These are phyloP conservation scores for Linaria vulgaris DNA, from an alignment of 257 asterid species.

Conservation along the genomic window DNA sequence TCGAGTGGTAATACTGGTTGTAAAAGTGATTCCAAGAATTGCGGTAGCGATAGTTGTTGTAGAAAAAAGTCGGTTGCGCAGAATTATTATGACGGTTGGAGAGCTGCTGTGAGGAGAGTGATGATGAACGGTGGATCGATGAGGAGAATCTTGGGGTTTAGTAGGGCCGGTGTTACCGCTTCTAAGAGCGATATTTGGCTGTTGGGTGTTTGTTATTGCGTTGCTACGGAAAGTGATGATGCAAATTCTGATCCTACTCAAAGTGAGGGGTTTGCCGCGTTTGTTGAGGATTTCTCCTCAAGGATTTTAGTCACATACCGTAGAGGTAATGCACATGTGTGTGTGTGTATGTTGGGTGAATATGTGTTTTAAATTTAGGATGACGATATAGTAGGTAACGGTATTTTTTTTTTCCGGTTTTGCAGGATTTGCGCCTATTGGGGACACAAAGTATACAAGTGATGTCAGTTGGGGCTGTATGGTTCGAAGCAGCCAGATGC, in stretches of 20 bases:
- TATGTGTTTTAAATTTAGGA: neutral
- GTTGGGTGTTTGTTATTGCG: conserved; percentile 76
- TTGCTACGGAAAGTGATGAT: conserved; percentile 58
- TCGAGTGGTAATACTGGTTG: conserved; percentile 30
- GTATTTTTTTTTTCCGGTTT: conserved; percentile 12
- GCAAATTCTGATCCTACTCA: conserved; percentile 69
- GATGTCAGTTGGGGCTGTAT: conserved; percentile 98
- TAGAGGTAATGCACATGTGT: conserved; percentile 48
- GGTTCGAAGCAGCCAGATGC: conserved; percentile 99
- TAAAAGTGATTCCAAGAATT: conserved; percentile 31
- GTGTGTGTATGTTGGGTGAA: neutral
- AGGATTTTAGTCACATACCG: conserved; percentile 83
- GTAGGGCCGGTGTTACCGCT: conserved; percentile 41
- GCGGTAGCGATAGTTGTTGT: conserved; percentile 21
- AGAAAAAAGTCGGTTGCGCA: conserved; percentile 42
- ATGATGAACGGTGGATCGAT: conserved; percentile 77
- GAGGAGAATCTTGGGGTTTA: conserved; percentile 77
- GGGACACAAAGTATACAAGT: conserved; percentile 75
- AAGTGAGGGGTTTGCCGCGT: conserved; percentile 81
- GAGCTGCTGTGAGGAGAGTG: conserved; percentile 65
- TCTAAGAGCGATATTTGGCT: conserved; percentile 88
- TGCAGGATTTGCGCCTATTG: conserved; percentile 77
- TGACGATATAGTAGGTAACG: conserved; percentile 12
- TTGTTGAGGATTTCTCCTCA: conserved; percentile 93
- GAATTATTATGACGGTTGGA: conserved; percentile 62